These are phyloP conservation scores for Colletotrichum australisinense DNA, from an alignment of 2,329 filamentous ascomycete species.

Conservation along the genomic window DNA sequence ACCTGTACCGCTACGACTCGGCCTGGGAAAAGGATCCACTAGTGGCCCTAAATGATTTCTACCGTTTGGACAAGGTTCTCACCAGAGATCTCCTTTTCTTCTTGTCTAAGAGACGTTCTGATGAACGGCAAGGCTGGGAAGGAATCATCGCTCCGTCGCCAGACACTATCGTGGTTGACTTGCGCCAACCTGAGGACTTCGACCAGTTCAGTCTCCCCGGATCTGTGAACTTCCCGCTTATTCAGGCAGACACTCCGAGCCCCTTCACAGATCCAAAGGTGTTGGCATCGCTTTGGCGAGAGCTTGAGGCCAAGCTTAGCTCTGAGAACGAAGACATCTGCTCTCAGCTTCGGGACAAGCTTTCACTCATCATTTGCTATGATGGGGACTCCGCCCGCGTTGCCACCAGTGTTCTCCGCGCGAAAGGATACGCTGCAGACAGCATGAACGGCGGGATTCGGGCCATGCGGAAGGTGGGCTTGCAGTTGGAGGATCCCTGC, in stretches of 20 bases:
- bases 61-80: background rate
- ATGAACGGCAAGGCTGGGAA: slow-evolving; percentile 4
- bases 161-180: slow-evolving; percentile 54
- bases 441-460: slow-evolving; percentile 56
- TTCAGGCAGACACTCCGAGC: slow-evolving; percentile 47
- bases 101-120: slow-evolving; percentile 10
- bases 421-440: slow-evolving; percentile 58
- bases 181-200: slow-evolving; percentile 58
- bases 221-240: slow-evolving; percentile 57
- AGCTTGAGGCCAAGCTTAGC: slow-evolving; percentile 56
- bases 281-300: slow-evolving; percentile 58
- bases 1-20: slow-evolving; percentile 66
- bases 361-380: slow-evolving; percentile 62
- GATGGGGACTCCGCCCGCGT: slow-evolving; percentile 65
- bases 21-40: slow-evolving; percentile 61
- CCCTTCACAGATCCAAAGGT: slow-evolving; percentile 59
- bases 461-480: slow-evolving; percentile 35
- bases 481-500: too few relatives aligned
- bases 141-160: slow-evolving; percentile 29
- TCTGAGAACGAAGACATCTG: background rate
- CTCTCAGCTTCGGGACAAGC: slow-evolving; percentile 42
- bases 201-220: slow-evolving; percentile 53
- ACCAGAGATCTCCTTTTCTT: slow-evolving; percentile 1
- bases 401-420: slow-evolving; percentile 64
- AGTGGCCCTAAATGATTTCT: slow-evolving; percentile 46